These are phyloP conservation scores for Platanthera guangdongensis DNA, from an alignment of 106 monocot genomes.

Conservation along the genomic window DNA sequence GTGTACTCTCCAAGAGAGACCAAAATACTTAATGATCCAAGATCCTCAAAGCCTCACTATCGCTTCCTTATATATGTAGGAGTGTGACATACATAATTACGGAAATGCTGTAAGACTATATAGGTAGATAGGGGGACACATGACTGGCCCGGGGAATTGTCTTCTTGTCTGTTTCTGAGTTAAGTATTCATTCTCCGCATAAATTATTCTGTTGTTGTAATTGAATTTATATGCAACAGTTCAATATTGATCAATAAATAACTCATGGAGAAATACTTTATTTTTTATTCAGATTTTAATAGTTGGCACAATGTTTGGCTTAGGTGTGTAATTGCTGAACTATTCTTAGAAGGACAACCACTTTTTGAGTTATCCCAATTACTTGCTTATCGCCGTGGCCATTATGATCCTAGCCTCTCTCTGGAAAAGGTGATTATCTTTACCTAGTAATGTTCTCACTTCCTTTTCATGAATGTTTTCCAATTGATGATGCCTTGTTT, in stretches of 20 bases:
- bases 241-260: neutral
- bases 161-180: neutral
- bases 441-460: neutral
- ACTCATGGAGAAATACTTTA: neutral
- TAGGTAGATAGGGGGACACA: no score
- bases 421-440: slow-evolving; percentile 69
- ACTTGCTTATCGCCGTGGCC: slow-evolving; percentile 91
- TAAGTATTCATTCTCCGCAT: neutral
- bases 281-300: slow-evolving; percentile 2
- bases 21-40: no score
- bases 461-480: neutral
- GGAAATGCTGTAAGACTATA: no score
- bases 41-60: no score
- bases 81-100: no score
- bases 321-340: slow-evolving; percentile 95
- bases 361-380: slow-evolving; percentile 95
- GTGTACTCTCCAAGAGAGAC: no score
- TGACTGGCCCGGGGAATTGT: no score
- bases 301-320: slow-evolving; percentile 4
- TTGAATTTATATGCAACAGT: neutral
- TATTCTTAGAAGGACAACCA: slow-evolving; percentile 90
- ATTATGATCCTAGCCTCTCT: slow-evolving; percentile 74
- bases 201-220: neutral
- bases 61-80: no score
- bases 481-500: neutral